Evolutionary conservation across 2,329 filamentous ascomycete species (phyloP).

Genomic region (Aspergillus floridensis): DNA sequence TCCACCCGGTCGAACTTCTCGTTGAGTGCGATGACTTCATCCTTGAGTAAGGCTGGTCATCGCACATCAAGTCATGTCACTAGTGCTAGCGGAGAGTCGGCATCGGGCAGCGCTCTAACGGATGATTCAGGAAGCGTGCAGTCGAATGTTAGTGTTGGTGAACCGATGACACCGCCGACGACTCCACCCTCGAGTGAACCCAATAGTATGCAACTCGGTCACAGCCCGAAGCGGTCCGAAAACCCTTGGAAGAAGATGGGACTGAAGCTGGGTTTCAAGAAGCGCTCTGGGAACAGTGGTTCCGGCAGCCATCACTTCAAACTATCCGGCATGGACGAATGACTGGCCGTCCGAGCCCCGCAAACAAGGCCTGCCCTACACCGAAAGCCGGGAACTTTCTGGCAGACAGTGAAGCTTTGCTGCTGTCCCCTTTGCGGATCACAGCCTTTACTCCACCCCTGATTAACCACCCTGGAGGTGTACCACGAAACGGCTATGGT

Average conservation of each 20-base stretch:
- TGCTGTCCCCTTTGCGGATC: neutral
- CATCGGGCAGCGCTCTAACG: constrained; percentile 39
- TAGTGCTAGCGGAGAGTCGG: constrained; percentile 38
- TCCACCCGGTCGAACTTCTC: constrained; percentile 32
- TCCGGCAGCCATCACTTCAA: constrained; percentile 25
- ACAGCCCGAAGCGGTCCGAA: constrained; percentile 45
- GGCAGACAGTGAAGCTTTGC: constrained; percentile 2
- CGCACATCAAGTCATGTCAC: constrained; percentile 38
- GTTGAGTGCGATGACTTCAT: constrained; percentile 27
- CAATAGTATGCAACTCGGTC: constrained; percentile 23
- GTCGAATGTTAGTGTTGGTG: constrained; percentile 41
- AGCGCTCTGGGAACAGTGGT: constrained; percentile 29
- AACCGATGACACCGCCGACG: constrained; percentile 52
- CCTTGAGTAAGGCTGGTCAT: constrained; percentile 33
- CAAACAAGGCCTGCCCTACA: neutral
- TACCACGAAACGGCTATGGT: neutral
- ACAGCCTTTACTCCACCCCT: neutral
- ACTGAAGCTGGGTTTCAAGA: constrained; percentile 48
- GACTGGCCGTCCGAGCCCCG: constrained; percentile 7
- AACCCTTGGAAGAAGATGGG: constrained; percentile 55
- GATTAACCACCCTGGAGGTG: neutral
- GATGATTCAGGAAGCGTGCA: constrained; percentile 47
- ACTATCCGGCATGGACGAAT: constrained; percentile 27
- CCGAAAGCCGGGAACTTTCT: neutral
- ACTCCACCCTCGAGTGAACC: constrained; percentile 50